These are phyloP conservation scores for Talaromyces rugulosus DNA, from an alignment of 2,329 filamentous ascomycete species.

Conservation along the genomic window DNA sequence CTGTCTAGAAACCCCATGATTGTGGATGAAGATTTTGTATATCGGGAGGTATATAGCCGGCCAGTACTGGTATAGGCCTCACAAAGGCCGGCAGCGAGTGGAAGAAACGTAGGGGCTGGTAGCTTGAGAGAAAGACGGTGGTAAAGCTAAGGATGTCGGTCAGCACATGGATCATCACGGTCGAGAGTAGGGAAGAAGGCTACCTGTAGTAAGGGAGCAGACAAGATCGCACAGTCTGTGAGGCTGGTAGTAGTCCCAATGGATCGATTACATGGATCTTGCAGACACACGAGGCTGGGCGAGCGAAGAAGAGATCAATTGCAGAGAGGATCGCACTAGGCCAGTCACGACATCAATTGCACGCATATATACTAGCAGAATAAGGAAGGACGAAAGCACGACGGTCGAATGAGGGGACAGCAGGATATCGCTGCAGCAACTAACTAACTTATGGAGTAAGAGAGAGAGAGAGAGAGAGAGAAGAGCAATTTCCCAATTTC, in stretches of 20 bases:
- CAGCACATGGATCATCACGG: neutral
- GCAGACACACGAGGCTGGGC: neutral
- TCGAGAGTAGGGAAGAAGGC: neutral
- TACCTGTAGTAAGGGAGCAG: neutral
- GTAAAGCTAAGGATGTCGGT: neutral
- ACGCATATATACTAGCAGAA: neutral
- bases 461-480: neutral
- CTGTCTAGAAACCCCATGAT: constrained; percentile 48
- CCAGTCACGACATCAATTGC: neutral
- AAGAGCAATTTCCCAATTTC: neutral
- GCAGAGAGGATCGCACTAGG: neutral
- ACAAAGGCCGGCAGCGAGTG: neutral
- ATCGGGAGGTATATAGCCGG: neutral
- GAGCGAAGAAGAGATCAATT: neutral
- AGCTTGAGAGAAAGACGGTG: neutral
- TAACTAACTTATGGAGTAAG: neutral
- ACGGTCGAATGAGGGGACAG: neutral
- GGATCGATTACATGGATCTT: neutral
- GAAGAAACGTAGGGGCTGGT: neutral
- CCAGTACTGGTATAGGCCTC: neutral
- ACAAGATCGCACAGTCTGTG: neutral
- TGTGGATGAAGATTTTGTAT: neutral
- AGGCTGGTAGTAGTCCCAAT: neutral
- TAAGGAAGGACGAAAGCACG: neutral
- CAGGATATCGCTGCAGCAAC: neutral